These are phyloP conservation scores for Litchi chinensis DNA, from an alignment of 345 rosid species.

Conservation along the genomic window DNA sequence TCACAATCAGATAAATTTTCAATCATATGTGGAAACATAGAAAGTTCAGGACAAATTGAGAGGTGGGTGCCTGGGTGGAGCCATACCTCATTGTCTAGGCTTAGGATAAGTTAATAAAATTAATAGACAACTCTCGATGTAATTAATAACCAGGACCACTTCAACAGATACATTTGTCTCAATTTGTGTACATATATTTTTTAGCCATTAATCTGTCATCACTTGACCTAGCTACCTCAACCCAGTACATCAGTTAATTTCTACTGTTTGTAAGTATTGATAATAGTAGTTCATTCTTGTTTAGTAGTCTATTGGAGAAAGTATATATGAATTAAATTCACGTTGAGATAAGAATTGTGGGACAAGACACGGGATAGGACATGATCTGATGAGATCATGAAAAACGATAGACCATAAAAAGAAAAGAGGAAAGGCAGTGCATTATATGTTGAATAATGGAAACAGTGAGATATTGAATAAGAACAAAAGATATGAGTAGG, in stretches of 20 bases:
- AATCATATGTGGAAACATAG: not conserved
- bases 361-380: not conserved
- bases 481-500: conserved; percentile 14
- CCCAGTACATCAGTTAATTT: no score
- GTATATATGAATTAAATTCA: not conserved
- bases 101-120: not conserved
- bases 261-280: not conserved
- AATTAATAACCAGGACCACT: not conserved
- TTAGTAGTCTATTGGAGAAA: no score
- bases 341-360: not conserved
- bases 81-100: not conserved
- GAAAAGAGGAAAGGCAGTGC: not conserved
- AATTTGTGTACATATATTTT: no score
- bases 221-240: not conserved
- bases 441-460: not conserved
- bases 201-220: not conserved
- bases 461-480: not conserved
- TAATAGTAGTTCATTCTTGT: no score
- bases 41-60: not conserved
- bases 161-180: not conserved
- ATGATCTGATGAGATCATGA: not conserved
- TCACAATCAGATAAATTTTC: not conserved
- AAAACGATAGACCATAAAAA: not conserved
- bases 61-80: not conserved
- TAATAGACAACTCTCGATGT: not conserved